Evolutionary conservation across 1,284 basidiomycete species (phyloP), one percentile per base, ranked within the genome.

Genomic region (Tetrapyrgos nigripes): DNA sequence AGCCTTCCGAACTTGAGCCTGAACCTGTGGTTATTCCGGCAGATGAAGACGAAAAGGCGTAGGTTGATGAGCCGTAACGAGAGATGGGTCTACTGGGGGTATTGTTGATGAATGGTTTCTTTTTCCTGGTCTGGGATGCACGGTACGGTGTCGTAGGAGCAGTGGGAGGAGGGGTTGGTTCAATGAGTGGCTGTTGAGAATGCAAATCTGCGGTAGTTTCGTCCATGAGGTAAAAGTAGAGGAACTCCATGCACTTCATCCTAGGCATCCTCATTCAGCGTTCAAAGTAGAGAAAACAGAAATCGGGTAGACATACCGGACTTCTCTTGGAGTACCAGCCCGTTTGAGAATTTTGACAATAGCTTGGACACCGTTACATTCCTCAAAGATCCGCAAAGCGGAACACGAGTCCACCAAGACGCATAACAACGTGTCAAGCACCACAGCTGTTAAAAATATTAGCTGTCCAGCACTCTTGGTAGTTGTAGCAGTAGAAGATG

Each of bases 231-330:
- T 96, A 97, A 70, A 95, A 96, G 72, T 96, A 96, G 4, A 97
- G 76, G 67, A 96, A 94, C 70, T 96, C 94, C 24, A 96, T 81
- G 64, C 93, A 95, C 77, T 96, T 96, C 90, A 96, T 96, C 66
- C 94, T 96, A 57, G 17, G 2, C n/a, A 27, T n/a, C 52, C 44
- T 10, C 50, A 37, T 8, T 4, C 24, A 49, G 61, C 53, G 55
- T 47, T 45, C 29, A 27, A 48, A 58, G 27, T 61, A 53, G 29
- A 43, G 28, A 31, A 19, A 23, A 24, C 24, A 33, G 40, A 3
- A 43, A 44, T 51, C 14, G 50, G 23, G 37, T 43, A 19, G 14
- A 76, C 87, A 60, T 61, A 95, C 94, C 92, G 80, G 56, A 95
- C 91, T 77, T 93, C 91, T 57, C 92, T 86, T 17, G 89, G 87